Base-by-base conservation (phyloP, 306 rosid genomes). In the Castanea sativa region DNA sequence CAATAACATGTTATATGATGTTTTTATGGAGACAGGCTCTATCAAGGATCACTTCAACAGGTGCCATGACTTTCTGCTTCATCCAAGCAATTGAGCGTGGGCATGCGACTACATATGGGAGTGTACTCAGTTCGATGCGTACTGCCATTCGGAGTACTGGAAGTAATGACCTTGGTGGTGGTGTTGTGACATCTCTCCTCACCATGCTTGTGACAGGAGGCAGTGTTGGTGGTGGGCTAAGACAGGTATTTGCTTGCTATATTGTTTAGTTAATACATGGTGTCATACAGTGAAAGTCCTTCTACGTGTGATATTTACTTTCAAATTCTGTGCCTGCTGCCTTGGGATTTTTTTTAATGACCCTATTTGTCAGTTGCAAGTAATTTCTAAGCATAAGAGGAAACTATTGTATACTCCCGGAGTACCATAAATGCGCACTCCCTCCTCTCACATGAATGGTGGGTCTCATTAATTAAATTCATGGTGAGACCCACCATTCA, bases 31-130 rank as follows among this genome's bases (percentile, higher is more conserved):
- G 76, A 87, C 94, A 95, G 99, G 99, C 99, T 75, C 83, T 96
- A 20, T 96, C 98, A 20, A 96, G 73, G 90, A 87, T 95, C 65
- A 91, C 98, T 33, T 95, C 99, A 71, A 95, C 99, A 63, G 99
- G 99, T 63, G 99, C 98, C 75, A 93, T 95, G 98, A 95, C 99
- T 19, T 95, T 73, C 85, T 91, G 96, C 89, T 95, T 95, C 89
- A 93, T 95, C 85, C 97, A 93, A 86, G 98, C 99, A 4, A 78
- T 95, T 4, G 99, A 93, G 87, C 93, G 83, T 30, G 99, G 97
- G 71, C 92, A 92, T 5, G 97, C 89, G 19, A 51, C 88, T 33
- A 91, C 98, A 6, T 95, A 95, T 73, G 99, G 99, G 25, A 89
- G 89, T 88, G 88, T 95, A 43, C 96, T 95, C 59, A 87, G 56